Conservation (phyloP, 371 early-diverging fungal genomes). For the Batkoa obscura region DNA sequence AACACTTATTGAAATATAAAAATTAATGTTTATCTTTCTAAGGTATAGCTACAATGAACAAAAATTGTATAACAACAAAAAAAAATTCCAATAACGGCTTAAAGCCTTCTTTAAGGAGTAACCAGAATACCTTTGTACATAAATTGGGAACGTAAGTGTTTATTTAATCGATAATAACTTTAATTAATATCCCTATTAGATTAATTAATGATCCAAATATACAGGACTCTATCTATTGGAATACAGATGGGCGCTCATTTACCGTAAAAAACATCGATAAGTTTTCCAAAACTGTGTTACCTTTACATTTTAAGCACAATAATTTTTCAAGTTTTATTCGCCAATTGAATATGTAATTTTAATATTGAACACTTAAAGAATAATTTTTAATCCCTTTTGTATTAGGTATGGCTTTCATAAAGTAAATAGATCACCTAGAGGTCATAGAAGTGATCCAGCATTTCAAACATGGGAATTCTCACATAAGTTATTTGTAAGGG, state of each 20-base stretch:
- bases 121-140: slow-evolving; percentile 5
- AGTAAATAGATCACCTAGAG: slow-evolving; percentile 66
- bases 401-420: slow-evolving; percentile 74
- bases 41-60: too few species aligned
- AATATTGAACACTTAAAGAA: background rate
- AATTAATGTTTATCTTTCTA: too few species aligned
- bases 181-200: slow-evolving; percentile 19
- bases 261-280: slow-evolving; percentile 69
- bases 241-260: slow-evolving; percentile 60
- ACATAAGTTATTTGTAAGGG: slow-evolving; percentile 62
- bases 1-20: too few species aligned
- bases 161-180: background rate
- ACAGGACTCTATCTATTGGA: slow-evolving; percentile 65
- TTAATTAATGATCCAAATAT: slow-evolving; percentile 64
- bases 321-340: slow-evolving; percentile 72
- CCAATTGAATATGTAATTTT: slow-evolving; percentile 58
- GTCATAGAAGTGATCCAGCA: slow-evolving; percentile 56
- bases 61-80: too few species aligned
- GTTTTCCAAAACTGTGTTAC: slow-evolving; percentile 55
- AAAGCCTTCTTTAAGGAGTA: too few species aligned
- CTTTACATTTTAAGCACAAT: slow-evolving; percentile 66
- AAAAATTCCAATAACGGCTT: too few species aligned
- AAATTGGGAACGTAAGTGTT: slow-evolving; percentile 2
- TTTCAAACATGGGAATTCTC: slow-evolving; percentile 88
- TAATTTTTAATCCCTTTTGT: background rate